Evolutionary conservation across 179 eudicot species (phyloP).

Genomic region (Drosera spatulata): DNA sequence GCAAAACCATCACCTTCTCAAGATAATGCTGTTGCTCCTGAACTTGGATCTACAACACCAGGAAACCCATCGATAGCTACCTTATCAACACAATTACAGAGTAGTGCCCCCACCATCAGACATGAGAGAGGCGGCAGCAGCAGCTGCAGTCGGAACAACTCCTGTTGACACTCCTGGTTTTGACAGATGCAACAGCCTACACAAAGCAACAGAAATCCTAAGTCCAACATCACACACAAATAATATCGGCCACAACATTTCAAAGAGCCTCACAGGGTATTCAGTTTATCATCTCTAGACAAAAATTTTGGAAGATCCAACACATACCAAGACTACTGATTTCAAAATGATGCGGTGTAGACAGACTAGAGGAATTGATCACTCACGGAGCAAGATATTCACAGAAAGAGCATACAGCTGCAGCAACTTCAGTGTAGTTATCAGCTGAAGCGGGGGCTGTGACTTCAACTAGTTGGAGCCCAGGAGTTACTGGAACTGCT

Average conservation of each 20-base stretch:
- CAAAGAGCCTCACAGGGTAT: too few species aligned
- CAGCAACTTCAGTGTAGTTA: conserved; percentile 63
- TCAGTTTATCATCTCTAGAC: too few species aligned
- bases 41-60: too few species aligned
- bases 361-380: background rate
- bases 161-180: conserved; percentile 86
- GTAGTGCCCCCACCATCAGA: conserved; percentile 78
- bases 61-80: too few species aligned
- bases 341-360: background rate
- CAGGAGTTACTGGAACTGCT: conserved; percentile 71
- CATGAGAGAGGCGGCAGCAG: conserved; percentile 94
- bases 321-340: too few species aligned
- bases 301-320: too few species aligned
- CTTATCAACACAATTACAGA: conserved; percentile 17
- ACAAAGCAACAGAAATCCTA: background rate
- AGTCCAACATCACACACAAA: background rate
- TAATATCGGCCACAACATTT: too few species aligned
- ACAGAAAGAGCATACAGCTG: conserved; percentile 77
- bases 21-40: too few species aligned
- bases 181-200: conserved; percentile 82
- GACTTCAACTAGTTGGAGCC: conserved; percentile 91
- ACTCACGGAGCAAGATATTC: conserved; percentile 96
- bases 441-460: conserved; percentile 83
- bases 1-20: too few species aligned
- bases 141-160: conserved; percentile 89